A percentile compares a stretch with the other conserved stretches of the same genome.
Evolutionary conservation across 2,329 filamentous ascomycete genomes (phyloP).

Genomic region (Proliferodiscus dingleyae): DNA sequence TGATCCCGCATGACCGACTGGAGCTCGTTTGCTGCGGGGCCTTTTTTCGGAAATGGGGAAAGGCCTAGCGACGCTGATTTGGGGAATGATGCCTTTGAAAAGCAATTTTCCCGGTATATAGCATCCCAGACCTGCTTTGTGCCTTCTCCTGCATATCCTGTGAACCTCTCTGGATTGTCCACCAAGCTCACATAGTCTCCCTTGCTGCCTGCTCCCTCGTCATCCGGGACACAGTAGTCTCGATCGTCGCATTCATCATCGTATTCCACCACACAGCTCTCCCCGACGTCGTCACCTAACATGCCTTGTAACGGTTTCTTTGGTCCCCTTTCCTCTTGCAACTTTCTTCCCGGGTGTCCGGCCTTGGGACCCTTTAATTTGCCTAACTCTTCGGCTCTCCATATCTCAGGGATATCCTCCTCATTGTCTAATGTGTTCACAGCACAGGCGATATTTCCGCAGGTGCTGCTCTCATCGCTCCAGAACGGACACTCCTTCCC

Average conservation of each 20-base stretch:
- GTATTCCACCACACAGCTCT: constrained; percentile 96
- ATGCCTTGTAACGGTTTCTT: constrained; percentile 73
- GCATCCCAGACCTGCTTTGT: constrained; percentile 92
- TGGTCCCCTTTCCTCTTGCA: constrained; percentile 63
- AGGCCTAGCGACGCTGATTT: constrained; percentile 52
- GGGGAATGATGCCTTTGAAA: constrained; percentile 64
- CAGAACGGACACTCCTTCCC: constrained; percentile 95
- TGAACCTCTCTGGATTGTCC: constrained; percentile 92
- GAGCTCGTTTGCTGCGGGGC: constrained; percentile 55
- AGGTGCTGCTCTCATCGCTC: constrained; percentile 89
- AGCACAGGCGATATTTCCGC: constrained; percentile 93
- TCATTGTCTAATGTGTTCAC: constrained; percentile 95
- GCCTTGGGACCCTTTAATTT: constrained; percentile 89
- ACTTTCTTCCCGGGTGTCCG: constrained; percentile 74
- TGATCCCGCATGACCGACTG: constrained; percentile 55
- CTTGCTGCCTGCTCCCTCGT: constrained; percentile 79
- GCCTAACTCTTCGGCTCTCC: constrained; percentile 86
- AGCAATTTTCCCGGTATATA: constrained; percentile 97
- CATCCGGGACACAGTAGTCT: constrained; percentile 94
- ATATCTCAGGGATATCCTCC: constrained; percentile 85
- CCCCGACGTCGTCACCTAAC: constrained; percentile 80
- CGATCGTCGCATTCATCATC: constrained; percentile 95
- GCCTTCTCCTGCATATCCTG: constrained; percentile 81
- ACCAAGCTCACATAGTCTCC: constrained; percentile 95
- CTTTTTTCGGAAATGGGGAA: constrained; percentile 24